A percentile compares a stretch with the other conserved stretches of the same genome.
These are phyloP conservation scores for Eutrema yunnanense DNA, from an alignment of 345 rosid species.

Conservation along the genomic window DNA sequence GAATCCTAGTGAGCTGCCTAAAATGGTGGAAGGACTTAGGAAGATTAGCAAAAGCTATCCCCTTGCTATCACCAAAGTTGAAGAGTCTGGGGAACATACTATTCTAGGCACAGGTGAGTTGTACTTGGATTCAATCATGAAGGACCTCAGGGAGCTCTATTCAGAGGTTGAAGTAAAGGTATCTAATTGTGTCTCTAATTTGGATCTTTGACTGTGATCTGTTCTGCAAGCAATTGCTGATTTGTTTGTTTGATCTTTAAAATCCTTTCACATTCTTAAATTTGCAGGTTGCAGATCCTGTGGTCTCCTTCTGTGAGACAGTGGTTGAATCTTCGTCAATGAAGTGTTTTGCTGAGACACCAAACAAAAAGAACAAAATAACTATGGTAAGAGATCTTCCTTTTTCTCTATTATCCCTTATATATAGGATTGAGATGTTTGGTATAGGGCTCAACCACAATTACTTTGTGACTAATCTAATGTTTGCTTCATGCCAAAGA, in stretches of 20 bases:
- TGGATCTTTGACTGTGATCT: neutral
- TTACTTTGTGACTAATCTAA: neutral
- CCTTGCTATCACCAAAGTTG: constrained; percentile 92
- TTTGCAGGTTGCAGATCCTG: constrained; percentile 92
- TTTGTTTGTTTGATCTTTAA: neutral
- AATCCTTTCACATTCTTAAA: constrained; percentile 11
- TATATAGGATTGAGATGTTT: constrained; percentile 1
- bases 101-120: constrained; percentile 95
- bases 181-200: neutral
- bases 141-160: constrained; percentile 95
- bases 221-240: neutral
- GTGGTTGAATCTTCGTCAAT: constrained; percentile 97
- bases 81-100: constrained; percentile 98
- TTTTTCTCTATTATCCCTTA: neutral
- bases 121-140: constrained; percentile 95
- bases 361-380: constrained; percentile 93
- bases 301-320: constrained; percentile 96
- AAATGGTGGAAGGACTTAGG: constrained; percentile 99
- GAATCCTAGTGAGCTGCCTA: constrained; percentile 97
- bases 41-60: constrained; percentile 99
- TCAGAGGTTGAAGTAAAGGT: constrained; percentile 99
- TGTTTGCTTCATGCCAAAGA: constrained; percentile 40
- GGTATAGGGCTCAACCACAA: constrained; percentile 1
- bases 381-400: constrained; percentile 61
- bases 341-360: constrained; percentile 99